Evolutionary conservation across 192 early-diverging fungal species (phyloP).

Genomic region (Coemansia sp.): DNA sequence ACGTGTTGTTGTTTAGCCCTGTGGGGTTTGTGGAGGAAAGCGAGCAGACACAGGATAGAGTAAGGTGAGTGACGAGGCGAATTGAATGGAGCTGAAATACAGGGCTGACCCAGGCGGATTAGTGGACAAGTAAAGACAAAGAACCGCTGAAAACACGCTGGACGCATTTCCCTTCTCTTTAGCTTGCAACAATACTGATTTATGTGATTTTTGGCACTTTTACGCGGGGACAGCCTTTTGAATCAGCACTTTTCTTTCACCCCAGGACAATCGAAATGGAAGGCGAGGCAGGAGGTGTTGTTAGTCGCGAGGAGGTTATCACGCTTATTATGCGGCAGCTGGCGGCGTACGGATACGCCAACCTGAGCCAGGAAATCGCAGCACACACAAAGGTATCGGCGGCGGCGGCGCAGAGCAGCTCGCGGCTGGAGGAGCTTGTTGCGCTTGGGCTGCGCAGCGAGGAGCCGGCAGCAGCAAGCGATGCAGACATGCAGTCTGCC

Average conservation of each 20-base stretch:
- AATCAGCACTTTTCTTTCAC: background rate
- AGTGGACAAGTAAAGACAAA: background rate
- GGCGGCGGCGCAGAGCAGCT: constrained; percentile 61
- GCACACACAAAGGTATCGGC: constrained; percentile 65
- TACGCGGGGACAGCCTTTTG: background rate
- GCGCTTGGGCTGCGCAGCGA: constrained; percentile 63
- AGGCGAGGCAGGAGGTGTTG: constrained; percentile 1
- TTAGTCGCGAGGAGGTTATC: constrained; percentile 35
- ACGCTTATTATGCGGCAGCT: constrained; percentile 53
- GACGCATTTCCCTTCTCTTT: background rate
- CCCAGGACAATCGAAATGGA: constrained; percentile 2
- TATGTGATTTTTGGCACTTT: background rate
- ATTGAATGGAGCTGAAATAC: background rate
- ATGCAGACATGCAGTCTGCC: constrained; percentile 34
- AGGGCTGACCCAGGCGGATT: background rate
- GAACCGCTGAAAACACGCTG: background rate
- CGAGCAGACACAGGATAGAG: background rate
- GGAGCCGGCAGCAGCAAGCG: constrained; percentile 8
- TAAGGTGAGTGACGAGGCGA: background rate
- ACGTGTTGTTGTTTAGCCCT: background rate
- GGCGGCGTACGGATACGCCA: constrained; percentile 56
- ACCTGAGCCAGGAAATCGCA: constrained; percentile 61
- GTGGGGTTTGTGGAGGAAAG: background rate
- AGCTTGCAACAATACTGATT: background rate
- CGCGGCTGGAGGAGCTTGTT: constrained; percentile 63